Evolutionary conservation across 2,329 filamentous ascomycete species (phyloP), one percentile per base, ranked within the genome.

Genomic region (Conoideocrella luteorostrata): DNA sequence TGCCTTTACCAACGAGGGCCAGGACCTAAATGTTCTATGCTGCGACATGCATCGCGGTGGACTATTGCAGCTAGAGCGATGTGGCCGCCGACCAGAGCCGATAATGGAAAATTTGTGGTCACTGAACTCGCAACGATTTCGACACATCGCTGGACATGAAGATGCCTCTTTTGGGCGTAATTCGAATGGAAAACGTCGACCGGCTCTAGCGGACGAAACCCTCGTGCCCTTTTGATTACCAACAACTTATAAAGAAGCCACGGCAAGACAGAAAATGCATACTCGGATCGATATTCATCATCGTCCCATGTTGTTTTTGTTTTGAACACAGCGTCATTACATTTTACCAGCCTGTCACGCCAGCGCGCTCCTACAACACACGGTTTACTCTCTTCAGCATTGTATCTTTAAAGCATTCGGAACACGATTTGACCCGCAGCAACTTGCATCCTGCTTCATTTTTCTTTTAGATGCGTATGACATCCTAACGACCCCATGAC

Each of bases 21-120:
- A 77, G 43, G 77, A 83, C 44, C 62, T 91, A n/a, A 75, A 80
- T 41, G 69, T 88, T 2, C 74, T 86, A 9, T 86, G 84, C 53
- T 76, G 74, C 39, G 86, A 90, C 54, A 62, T 61, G 29, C 66
- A 70, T 43, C 77, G 85, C 29, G 86, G 86, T 28, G 86, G 86
- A 2, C 60, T 88, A 24, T 61, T 86, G 52, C 74, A 81, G 55
- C 69, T 84, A 36, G 77, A 82, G 51, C 71, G 51, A 56, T 72
- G 60, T 57, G 63, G 53, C 36, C 51, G 33, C 53, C 56, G 51
- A 6, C 49, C 58, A 4, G 60, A 62, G 37, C 54, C 54, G 13
- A 49, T 52, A 36, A 48, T 52, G 23, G 44, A 50, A 32, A 50
- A 50, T 12, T 38, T 48, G 4, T 50, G 55, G 54, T 37, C 32